Evolutionary conservation across 768 basidiomycete genomes (phyloP), one percentile per base, ranked within the genome.

Genomic region (Mycena vulgaris): DNA sequence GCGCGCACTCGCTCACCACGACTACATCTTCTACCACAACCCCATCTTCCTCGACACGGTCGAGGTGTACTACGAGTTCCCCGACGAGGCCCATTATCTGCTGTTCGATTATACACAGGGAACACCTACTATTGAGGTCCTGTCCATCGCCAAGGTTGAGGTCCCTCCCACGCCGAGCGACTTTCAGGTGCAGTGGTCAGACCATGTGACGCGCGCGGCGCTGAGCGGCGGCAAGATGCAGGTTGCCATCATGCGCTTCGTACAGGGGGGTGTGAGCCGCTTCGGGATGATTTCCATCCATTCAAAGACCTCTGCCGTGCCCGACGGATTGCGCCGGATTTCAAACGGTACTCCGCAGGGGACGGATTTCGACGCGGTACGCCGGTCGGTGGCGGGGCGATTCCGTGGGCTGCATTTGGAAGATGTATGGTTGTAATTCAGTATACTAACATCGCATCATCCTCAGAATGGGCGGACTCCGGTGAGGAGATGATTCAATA

Each of bases 101-200:
- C 4, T n/a, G 7, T 49, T 49, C 60, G 47, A 62, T n/a, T 62
- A 62, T n/a, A 62, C 60, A 5, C 6, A 16, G 9, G 48, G 47
- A 1, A n/a, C 14, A 0, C 13, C 16, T 3, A 35, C 49, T 7
- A 48, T 51, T 33, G 60, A 62, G 25, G 19, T 63, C 23, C 62
- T 53, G 14, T 8, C 62, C 1, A 63, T 53, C 62, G 17, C 16
- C 27, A 37, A 5, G 10, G 49, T 42, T 23, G 49, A 63, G 11
- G 39, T 53, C 17, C 30, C 60, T 11, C 23, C 9, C 25, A 31
- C 33, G 3, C 48, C 60, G 23, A 27, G 21, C 21, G 23, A 62
- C 23, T 51, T 37, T 11, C 47, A 62, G 23, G 60, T 25, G 48
- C 60, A 62, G 42, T 63, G 62, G 62, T 19, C 30, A 2, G 49